phyloP scores from a whole-genome alignment of 306 rosid genomes.

The Cicer chorassanicum region DNA sequence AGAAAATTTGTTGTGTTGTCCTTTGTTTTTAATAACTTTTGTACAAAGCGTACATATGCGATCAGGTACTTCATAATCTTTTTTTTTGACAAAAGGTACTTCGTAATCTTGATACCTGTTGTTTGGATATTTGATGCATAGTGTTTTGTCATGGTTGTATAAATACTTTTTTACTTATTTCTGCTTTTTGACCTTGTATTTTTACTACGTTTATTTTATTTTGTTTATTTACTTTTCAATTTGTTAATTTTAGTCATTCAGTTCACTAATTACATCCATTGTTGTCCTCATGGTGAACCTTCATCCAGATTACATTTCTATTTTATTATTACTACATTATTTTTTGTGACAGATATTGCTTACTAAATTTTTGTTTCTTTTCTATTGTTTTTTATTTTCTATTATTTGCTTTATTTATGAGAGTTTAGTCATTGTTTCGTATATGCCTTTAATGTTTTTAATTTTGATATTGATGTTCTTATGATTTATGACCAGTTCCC shows the following conservation, averaged over 20 bases:
- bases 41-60: background rate
- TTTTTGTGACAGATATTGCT: background rate
- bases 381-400: constrained; percentile 8
- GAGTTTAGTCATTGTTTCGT: constrained; percentile 13
- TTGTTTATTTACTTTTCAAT: background rate
- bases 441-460: constrained; percentile 9
- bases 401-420: background rate
- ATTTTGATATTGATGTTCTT: constrained; percentile 43
- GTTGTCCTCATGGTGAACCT: constrained; percentile 12
- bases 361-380: background rate
- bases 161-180: background rate
- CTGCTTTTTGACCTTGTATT: constrained; percentile 4
- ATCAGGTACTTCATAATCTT: background rate
- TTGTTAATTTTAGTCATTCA: background rate
- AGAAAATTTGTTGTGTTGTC: background rate
- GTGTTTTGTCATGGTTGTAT: background rate
- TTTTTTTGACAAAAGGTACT: background rate
- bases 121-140: constrained; percentile 1
- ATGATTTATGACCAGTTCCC: constrained; percentile 63
- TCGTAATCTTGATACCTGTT: background rate
- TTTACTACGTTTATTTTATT: background rate
- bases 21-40: background rate
- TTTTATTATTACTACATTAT: background rate
- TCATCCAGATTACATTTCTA: constrained; percentile 9
- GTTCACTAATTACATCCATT: background rate